Conservation (phyloP, 176 grass and related monocot genomes). For the Pharus latifolius region DNA sequence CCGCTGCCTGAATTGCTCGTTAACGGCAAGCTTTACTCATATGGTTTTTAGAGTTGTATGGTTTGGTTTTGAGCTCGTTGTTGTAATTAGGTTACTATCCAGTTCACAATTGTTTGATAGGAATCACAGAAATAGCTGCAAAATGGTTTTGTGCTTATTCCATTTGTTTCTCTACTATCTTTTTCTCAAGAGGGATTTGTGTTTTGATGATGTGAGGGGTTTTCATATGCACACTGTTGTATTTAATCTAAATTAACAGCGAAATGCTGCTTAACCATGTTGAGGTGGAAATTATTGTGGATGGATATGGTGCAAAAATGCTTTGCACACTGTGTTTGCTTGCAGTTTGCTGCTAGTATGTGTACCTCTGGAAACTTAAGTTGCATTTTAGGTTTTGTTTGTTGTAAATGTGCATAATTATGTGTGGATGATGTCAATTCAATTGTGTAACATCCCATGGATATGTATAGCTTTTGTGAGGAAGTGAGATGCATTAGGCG, state of each 20-base stretch:
- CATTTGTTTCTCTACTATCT: background rate
- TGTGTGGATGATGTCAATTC: background rate
- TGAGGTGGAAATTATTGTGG: background rate
- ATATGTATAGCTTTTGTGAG: background rate
- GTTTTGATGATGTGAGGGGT: background rate
- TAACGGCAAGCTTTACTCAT: background rate
- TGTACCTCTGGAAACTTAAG: background rate
- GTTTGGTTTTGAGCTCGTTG: constrained; percentile 2
- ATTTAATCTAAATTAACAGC: constrained; percentile 16
- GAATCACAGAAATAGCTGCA: constrained; percentile 17
- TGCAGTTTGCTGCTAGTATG: background rate
- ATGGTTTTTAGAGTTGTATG: constrained; percentile 14
- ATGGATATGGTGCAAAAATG: background rate
- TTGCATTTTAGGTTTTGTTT: background rate
- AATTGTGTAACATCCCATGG: background rate
- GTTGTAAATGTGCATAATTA: background rate
- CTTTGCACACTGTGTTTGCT: background rate
- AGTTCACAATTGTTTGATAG: constrained; percentile 13
- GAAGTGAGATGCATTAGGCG: background rate
- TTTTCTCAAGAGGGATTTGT: background rate
- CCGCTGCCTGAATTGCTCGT: background rate
- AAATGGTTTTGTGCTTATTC: constrained; percentile 5
- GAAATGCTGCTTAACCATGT: background rate
- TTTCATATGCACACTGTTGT: constrained; percentile 11
- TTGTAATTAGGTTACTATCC: background rate